These are phyloP conservation scores for Sclerotinia spermophila DNA, from an alignment of 2,329 filamentous ascomycete genomes.

Conservation along the genomic window DNA sequence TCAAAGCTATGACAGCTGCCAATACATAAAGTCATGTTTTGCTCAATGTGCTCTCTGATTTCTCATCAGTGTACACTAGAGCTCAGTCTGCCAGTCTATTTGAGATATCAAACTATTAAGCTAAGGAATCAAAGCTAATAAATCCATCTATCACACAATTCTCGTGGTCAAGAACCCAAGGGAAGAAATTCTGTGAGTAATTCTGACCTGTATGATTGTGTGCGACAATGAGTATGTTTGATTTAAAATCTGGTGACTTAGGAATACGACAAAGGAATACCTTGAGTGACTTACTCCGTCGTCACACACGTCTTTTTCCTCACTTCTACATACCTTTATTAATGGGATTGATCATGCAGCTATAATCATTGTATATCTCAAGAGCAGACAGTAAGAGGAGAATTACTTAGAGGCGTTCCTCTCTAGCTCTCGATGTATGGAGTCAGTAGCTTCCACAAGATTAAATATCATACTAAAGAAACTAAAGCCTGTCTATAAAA, in stretches of 20 bases:
- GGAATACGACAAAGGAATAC: not conserved
- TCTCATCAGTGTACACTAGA: not conserved
- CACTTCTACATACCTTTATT: too few species aligned
- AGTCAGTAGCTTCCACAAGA: not conserved
- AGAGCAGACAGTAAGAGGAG: not conserved
- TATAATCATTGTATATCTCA: not conserved
- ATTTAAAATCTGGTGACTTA: not conserved
- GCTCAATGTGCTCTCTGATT: not conserved
- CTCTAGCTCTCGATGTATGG: too few species aligned
- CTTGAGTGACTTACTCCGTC: not conserved
- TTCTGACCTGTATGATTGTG: too few species aligned
- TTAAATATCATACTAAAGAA: not conserved
- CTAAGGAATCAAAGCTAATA: not conserved
- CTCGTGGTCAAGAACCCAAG: too few species aligned
- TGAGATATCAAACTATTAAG: not conserved
- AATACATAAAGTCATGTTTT: not conserved
- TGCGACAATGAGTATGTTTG: too few species aligned
- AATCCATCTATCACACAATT: not conserved
- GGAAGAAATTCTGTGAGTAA: not conserved
- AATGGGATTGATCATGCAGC: not conserved
- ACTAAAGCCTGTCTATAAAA: not conserved
- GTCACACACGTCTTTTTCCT: not conserved
- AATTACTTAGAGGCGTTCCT: not conserved
- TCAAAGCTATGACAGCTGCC: too few species aligned
- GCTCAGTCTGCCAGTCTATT: not conserved